Base-by-base conservation (phyloP, 2,329 filamentous ascomycete genomes). In the Thelonectria rubi region DNA sequence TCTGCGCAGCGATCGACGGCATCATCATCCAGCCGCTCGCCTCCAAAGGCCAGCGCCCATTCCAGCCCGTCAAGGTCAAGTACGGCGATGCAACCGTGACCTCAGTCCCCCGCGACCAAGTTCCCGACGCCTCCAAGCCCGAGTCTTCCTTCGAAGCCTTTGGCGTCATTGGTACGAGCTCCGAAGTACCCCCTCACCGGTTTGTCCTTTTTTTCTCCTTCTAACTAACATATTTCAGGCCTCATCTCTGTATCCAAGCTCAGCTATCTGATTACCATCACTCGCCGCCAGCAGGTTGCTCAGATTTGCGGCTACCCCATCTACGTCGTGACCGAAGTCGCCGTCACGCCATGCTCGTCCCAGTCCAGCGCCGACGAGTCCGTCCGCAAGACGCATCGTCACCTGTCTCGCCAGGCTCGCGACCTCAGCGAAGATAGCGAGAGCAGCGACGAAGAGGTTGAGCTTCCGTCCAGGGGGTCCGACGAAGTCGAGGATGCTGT, bases 311-410 rank as follows among this genome's bases (percentile, higher is more conserved):
- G 92, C 6, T 89, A 86, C 57, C 90, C 94, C 0, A 82, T 98
- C 57, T 99, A 96, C 76, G 89, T 93, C 40, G 87, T 97, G 62
- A 95, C 91, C 45, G 92, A 96, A 69, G 91, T 98, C 32, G 90
- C 93, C 7, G 81, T 98, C n/a, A 97, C 97, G 6, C 95, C 95
- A 1, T 88, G 95, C 55, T 86, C 89, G 2, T 94, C 91, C 6
- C 89, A 90, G 70, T 75, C 78, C 42, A 92, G 96, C 45, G 94
- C 94, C 5, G 83, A 87, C 63, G 84, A 85, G 26, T 90, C 92
- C 9, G 90, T 98, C 60, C 77, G 79, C 3, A 84, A 86, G 58
- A 91, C 91, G 0, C 77, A 80, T 1, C 67, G 68, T 8, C 77
- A 81, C 18, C 70, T 86, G 17, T 76, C 76, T 39, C 74, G 75